Evolutionary conservation across 345 rosid genomes (phyloP).

Genomic region (Corchorus capsularis): DNA sequence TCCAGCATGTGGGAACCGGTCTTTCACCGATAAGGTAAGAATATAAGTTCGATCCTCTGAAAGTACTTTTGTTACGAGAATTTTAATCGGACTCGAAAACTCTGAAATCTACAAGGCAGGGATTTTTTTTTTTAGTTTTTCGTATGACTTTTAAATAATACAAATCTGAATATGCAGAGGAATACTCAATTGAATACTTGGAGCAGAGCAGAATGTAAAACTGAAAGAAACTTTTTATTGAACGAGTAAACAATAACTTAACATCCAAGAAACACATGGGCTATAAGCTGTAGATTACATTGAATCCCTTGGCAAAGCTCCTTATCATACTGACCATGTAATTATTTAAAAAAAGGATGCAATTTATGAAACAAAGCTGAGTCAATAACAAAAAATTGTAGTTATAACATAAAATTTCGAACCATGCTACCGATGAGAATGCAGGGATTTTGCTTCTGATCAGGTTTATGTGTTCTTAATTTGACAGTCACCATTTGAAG

Average conservation of each 20-base stretch:
- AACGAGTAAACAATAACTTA: background rate
- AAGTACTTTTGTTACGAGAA: too few species aligned
- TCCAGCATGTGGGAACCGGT: too few species aligned
- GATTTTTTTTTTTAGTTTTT: too few species aligned
- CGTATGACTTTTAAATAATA: too few species aligned
- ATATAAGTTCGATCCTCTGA: too few species aligned
- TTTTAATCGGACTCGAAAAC: too few species aligned
- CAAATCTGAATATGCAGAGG: background rate
- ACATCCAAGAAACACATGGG: background rate
- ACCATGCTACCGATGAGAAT: background rate
- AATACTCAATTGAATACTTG: background rate
- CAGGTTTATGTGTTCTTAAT: slow-evolving; percentile 1
- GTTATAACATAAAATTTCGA: background rate
- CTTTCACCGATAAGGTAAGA: too few species aligned
- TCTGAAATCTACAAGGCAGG: too few species aligned
- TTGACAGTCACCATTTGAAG: background rate
- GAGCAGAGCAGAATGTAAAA: background rate
- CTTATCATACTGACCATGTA: background rate
- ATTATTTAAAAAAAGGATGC: background rate
- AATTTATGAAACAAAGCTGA: background rate
- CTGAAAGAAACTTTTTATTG: slow-evolving; percentile 7
- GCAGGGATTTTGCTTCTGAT: background rate
- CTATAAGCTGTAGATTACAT: background rate
- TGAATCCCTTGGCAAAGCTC: background rate
- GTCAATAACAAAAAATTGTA: background rate